Percentiles rank a stretch among this genome's conserved stretches.
These are phyloP conservation scores for Paramecium sonneborni DNA, from an alignment of 73 alveolate genomes.

Conservation along the genomic window DNA sequence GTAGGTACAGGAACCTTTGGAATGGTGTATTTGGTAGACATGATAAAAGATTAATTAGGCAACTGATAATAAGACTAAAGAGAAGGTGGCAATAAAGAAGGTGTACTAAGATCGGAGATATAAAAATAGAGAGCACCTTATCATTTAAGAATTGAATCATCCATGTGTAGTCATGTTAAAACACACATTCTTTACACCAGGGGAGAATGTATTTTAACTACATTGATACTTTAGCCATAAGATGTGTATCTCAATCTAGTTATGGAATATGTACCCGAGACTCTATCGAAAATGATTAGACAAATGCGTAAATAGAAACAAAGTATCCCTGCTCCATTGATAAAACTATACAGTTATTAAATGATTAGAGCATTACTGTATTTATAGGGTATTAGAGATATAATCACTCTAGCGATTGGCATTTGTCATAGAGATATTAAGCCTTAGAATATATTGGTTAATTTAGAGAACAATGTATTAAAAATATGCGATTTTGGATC, in stretches of 20 bases:
- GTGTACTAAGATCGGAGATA: conserved; percentile 88
- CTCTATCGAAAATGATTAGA: conserved; percentile 76
- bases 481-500: conserved; percentile 89
- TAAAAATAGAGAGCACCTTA: conserved; percentile 88
- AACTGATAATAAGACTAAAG: conserved; percentile 78
- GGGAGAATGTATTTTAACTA: conserved; percentile 65
- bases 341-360: conserved; percentile 90
- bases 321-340: conserved; percentile 76
- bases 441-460: conserved; percentile 76
- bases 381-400: conserved; percentile 61
- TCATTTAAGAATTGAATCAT: conserved; percentile 87
- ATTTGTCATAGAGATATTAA: conserved; percentile 88
- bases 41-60: conserved; percentile 59
- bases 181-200: conserved; percentile 87
- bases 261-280: conserved; percentile 94
- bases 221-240: conserved; percentile 61
- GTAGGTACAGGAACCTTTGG: conserved; percentile 96
- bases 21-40: conserved; percentile 78
- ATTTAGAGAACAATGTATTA: conserved; percentile 60
- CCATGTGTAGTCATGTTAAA: conserved; percentile 82
- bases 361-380: conserved; percentile 85
- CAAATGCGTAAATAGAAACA: conserved; percentile 75
- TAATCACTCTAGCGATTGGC: conserved; percentile 60
- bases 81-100: conserved; percentile 84
- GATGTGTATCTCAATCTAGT: conserved; percentile 88